Conservation (phyloP, 352 stramenopile genomes). For the Aphanomyces euteiches region DNA sequence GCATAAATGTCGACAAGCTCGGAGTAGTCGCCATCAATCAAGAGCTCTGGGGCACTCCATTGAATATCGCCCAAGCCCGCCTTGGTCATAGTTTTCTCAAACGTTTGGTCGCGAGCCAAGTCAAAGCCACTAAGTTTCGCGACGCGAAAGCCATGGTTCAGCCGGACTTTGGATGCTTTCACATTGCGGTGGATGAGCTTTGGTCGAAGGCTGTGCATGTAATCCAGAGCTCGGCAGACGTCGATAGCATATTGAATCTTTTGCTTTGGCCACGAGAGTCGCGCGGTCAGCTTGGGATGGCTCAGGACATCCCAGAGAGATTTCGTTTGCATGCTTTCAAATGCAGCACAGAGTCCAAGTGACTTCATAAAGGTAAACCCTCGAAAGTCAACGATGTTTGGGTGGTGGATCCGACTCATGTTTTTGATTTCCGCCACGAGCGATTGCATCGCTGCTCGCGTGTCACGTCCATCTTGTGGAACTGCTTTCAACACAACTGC, state of each 20-base stretch:
- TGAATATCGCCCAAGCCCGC: slow-evolving; percentile 41
- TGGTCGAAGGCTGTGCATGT: slow-evolving; percentile 33
- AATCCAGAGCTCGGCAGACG: slow-evolving; percentile 36
- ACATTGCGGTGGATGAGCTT: slow-evolving; percentile 50
- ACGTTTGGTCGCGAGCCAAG: slow-evolving; percentile 41
- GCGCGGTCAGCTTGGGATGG: not conserved
- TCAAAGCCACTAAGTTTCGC: slow-evolving; percentile 69
- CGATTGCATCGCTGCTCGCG: not conserved
- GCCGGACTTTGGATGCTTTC: slow-evolving; percentile 53
- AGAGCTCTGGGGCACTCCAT: slow-evolving; percentile 56
- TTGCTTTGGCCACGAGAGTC: slow-evolving; percentile 36
- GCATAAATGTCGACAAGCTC: slow-evolving; percentile 26
- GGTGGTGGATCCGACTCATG: slow-evolving; percentile 1
- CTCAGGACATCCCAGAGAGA: slow-evolving; percentile 9
- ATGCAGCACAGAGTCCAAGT: not conserved
- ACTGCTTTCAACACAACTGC: no score
- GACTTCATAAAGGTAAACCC: slow-evolving; percentile 1
- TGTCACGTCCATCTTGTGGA: no score
- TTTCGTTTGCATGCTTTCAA: slow-evolving; percentile 15
- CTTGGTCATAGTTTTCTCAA: slow-evolving; percentile 48
- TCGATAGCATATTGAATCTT: slow-evolving; percentile 40
- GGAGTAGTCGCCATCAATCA: slow-evolving; percentile 37
- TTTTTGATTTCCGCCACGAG: slow-evolving; percentile 17
- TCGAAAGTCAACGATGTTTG: slow-evolving; percentile 20
- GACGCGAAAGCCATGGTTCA: slow-evolving; percentile 37